Percentiles rank a stretch among this genome's conserved stretches.
phyloP scores from a whole-genome alignment of 192 early-diverging fungal species.

The Coemansia sp. region DNA sequence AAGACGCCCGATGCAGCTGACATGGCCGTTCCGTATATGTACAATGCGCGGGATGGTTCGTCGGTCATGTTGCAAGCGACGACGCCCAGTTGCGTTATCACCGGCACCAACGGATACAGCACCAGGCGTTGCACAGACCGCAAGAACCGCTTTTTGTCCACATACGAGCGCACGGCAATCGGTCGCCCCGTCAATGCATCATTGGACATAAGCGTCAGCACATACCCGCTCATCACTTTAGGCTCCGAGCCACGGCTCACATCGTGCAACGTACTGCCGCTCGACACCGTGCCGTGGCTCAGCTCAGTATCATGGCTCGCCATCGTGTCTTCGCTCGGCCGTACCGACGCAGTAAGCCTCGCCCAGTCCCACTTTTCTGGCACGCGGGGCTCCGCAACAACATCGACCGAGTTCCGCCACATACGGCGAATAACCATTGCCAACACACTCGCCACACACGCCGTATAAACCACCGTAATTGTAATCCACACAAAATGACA shows the following conservation, averaged over 20 bases:
- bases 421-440: slow-evolving; percentile 31
- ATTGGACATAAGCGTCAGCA: slow-evolving; percentile 28
- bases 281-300: not conserved
- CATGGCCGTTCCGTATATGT: slow-evolving; percentile 41
- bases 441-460: slow-evolving; percentile 14
- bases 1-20: slow-evolving; percentile 29
- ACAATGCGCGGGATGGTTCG: slow-evolving; percentile 17
- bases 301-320: too few relatives aligned
- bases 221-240: slow-evolving; percentile 17
- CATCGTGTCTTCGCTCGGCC: slow-evolving; percentile 14
- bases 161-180: slow-evolving; percentile 37
- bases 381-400: slow-evolving; percentile 23
- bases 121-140: slow-evolving; percentile 44
- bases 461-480: slow-evolving; percentile 30
- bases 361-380: slow-evolving; percentile 53
- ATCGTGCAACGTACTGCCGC: not conserved
- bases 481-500: slow-evolving; percentile 43
- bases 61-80: slow-evolving; percentile 43
- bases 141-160: slow-evolving; percentile 39
- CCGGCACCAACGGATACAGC: slow-evolving; percentile 44
- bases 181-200: slow-evolving; percentile 9
- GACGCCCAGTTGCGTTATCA: slow-evolving; percentile 41
- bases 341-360: slow-evolving; percentile 12
- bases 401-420: slow-evolving; percentile 43
- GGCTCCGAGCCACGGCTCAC: not conserved